Base-by-base conservation (phyloP, 345 rosid genomes). In the Kernera saxatilis region DNA sequence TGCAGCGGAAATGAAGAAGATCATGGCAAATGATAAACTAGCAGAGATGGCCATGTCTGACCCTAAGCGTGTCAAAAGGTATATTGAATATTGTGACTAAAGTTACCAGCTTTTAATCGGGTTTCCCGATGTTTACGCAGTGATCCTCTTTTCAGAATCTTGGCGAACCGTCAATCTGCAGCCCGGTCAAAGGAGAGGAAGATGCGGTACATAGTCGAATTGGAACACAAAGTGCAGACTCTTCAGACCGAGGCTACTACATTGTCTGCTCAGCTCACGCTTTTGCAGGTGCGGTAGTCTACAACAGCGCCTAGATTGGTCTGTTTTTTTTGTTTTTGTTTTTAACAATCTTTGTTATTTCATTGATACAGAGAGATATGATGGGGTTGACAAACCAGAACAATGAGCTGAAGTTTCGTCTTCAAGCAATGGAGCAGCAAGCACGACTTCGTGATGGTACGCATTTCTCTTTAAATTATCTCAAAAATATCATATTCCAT, bases 381-480 rank as follows among this genome's bases (percentile, higher is more conserved):
- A 86, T 84, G 49, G 98, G 96, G 69, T 92, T 91, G 48, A 86
- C 97, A 45, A 91, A 84, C 73, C 97, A 88, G 81, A 93, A 93
- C 79, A 93, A 88, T 40, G 98, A 93, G 76, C 74, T 93, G 61
- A 93, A 93, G 78, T 93, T 88, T 69, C 92, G 98, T 59, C 96
- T 93, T 65, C 94, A 91, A 85, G 94, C 98, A 75, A 88, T 91
- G 98, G 98, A 93, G 61, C 98, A 93, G 75, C 98, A 93, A 69
- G 98, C 94, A 11, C 87, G 87, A 52, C 98, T 93, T 44, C 88
- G 98, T 6, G 92, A 93, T 74, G 98, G 98, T 93, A 69, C 9
- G 7, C 62, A 49, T 67, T 10, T 55, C 44, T 61, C 64, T 53
- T 51, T 0, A 21, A 14, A 49, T 10, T 57, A 17, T 10, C 18